Base-by-base conservation (phyloP, 495 filamentous ascomycete genomes). In the Penicillium maclennaniae region DNA sequence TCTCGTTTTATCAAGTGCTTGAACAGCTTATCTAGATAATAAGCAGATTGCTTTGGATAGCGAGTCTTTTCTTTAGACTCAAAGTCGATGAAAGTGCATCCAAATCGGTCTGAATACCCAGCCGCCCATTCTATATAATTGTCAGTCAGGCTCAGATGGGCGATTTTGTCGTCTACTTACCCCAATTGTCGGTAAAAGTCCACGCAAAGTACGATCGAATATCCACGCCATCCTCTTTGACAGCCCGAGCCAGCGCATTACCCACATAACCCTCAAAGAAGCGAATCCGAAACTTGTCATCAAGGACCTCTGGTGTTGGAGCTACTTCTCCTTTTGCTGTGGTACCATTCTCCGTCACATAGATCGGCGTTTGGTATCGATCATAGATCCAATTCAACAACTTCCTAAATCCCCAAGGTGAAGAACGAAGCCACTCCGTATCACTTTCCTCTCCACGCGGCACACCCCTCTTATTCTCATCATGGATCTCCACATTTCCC, bases 311-410 rank as follows among this genome's bases (percentile, higher is more conserved):
- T 9, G 69, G 59, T 3, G 62, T 67, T 7, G 69, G 68, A 0
- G 63, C 66, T n/a, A 58, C 58, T 54, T 79, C 76, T 27, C 72
- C 74, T 50, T 77, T 75, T 7, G 73, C 59, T 1, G 72, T 73
- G 3, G 74, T 77, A 10, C 76, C 76, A 31, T 78, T 79, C 59
- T 79, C 76, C 0, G 76, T 79, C n/a, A 79, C 65, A 49, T 72
- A 79, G 36, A 79, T 77, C 4, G 76, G 73, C 47, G 55, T 66
- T 40, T 70, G 67, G 31, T 79, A 78, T 4, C 73, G 60, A 17
- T 63, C 58, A 31, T 57, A 69, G 31, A 79, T 61, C 72, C 74
- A 77, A 7, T 69, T 70, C 38, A 78, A 55, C 38, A 78, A 47
- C 54, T 76, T 79, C 21, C 72, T 55, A 55, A 74, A 78, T 15